Conservation (phyloP, 2,329 filamentous ascomycete genomes). For the Stromatinia cepivora region DNA sequence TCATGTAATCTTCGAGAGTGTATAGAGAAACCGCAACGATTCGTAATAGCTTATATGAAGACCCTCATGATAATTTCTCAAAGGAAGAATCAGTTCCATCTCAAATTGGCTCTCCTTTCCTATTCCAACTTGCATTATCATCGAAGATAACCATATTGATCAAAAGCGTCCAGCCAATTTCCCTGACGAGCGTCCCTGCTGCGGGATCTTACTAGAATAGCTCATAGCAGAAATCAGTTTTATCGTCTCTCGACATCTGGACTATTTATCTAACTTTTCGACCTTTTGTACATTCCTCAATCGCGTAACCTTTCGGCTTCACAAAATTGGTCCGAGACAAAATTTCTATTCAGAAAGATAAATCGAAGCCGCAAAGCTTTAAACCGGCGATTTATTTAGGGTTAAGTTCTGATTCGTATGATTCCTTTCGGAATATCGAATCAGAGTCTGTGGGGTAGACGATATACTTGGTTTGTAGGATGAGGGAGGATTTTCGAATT, state of each 20-base stretch:
- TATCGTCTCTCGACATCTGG: conserved; percentile 53
- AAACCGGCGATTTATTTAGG: conserved; percentile 77
- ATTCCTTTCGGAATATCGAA: conserved; percentile 68
- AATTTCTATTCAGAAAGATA: conserved; percentile 64
- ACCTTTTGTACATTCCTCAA: conserved; percentile 50
- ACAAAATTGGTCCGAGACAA: conserved; percentile 33
- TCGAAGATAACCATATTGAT: conserved; percentile 58
- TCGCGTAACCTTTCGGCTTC: conserved; percentile 49
- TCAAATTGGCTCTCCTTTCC: conserved; percentile 45
- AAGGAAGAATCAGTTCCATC: conserved; percentile 45
- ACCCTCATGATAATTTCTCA: conserved; percentile 53
- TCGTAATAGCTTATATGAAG: conserved; percentile 41
- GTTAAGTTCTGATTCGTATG: conserved; percentile 88
- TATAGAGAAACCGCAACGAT: conserved; percentile 35
- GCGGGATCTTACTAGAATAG: conserved; percentile 71
- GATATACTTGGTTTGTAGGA: conserved; percentile 59
- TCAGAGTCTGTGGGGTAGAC: conserved; percentile 81
- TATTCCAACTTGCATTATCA: conserved; percentile 45
- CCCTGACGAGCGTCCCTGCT: conserved; percentile 74
- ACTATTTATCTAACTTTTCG: conserved; percentile 54
- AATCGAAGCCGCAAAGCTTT: conserved; percentile 70
- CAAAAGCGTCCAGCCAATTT: conserved; percentile 62
- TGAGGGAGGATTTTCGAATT: conserved; percentile 49
- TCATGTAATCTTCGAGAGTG: conserved; percentile 33
- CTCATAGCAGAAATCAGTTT: conserved; percentile 70